Conservation (phyloP, 1,284 basidiomycete species). For the Rhizopogon parksii region DNA sequence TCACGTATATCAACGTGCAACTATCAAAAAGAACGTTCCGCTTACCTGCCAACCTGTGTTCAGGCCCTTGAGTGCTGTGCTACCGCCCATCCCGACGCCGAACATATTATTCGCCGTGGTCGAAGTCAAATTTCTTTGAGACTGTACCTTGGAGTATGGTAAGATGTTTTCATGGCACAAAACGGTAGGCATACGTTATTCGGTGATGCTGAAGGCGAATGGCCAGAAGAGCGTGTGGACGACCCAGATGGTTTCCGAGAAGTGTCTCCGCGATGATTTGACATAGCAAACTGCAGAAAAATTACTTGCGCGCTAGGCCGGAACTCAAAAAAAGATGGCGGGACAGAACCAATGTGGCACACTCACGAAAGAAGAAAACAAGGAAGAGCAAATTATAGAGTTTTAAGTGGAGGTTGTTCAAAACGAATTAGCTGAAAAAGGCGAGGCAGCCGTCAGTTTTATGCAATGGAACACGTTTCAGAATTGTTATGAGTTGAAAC, state of each 20-base stretch:
- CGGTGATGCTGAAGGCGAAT: slow-evolving; percentile 54
- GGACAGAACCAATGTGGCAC: slow-evolving; percentile 4
- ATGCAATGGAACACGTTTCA: slow-evolving; percentile 18
- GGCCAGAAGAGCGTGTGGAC: slow-evolving; percentile 53
- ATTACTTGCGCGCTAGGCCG: slow-evolving; percentile 26
- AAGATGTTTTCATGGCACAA: slow-evolving; percentile 1
- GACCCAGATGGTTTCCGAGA: slow-evolving; percentile 63
- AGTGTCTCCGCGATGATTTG: slow-evolving; percentile 40
- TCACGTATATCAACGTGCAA: slow-evolving; percentile 7
- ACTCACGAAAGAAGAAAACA: slow-evolving; percentile 26
- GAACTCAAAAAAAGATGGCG: slow-evolving; percentile 15
- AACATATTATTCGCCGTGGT: slow-evolving; percentile 42
- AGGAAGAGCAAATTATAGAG: slow-evolving; percentile 27
- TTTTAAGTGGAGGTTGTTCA: slow-evolving; percentile 24
- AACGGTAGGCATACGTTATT: slow-evolving; percentile 36
- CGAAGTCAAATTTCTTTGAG: slow-evolving; percentile 42
- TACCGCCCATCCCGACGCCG: slow-evolving; percentile 44
- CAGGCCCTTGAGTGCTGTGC: slow-evolving; percentile 43
- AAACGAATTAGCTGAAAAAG: slow-evolving; percentile 31
- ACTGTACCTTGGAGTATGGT: slow-evolving; percentile 27
- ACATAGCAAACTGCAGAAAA: slow-evolving; percentile 36
- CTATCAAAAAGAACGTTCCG: slow-evolving; percentile 11
- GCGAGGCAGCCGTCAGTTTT: slow-evolving; percentile 17
- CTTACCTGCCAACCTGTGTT: slow-evolving; percentile 68
- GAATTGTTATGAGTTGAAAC: slow-evolving; percentile 10